These are phyloP conservation scores for Penicillium sp. DNA, from an alignment of 2,329 filamentous ascomycete genomes.

Conservation along the genomic window DNA sequence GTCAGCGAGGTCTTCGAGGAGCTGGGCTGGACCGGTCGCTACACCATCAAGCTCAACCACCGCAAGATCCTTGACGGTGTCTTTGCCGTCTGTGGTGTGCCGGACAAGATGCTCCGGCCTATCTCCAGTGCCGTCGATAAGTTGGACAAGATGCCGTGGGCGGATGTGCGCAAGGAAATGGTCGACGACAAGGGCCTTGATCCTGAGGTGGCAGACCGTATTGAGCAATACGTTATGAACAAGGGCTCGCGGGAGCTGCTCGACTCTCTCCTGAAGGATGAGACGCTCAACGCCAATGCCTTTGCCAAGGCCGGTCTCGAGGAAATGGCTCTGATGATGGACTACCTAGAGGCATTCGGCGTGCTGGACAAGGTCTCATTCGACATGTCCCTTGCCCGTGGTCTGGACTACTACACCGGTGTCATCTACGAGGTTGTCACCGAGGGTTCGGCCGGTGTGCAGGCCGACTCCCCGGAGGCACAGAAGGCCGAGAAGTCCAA, in stretches of 20 bases:
- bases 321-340: constrained; percentile 71
- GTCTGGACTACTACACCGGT: constrained; percentile 86
- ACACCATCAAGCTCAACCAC: constrained; percentile 92
- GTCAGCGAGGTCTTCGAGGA: constrained; percentile 75
- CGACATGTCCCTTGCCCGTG: constrained; percentile 79
- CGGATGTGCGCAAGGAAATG: constrained; percentile 85
- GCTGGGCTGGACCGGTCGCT: constrained; percentile 62
- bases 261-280: constrained; percentile 58
- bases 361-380: constrained; percentile 70
- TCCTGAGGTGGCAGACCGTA: constrained; percentile 69
- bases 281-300: constrained; percentile 59
- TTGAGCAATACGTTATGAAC: constrained; percentile 71
- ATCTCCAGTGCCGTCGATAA: constrained; percentile 95
- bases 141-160: constrained; percentile 85
- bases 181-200: constrained; percentile 79
- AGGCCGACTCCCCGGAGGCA: constrained; percentile 34
- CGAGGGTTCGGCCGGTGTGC: constrained; percentile 57
- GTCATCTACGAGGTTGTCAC: constrained; percentile 85
- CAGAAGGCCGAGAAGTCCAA: constrained; percentile 30
- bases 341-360: constrained; percentile 70
- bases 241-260: constrained; percentile 70
- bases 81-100: constrained; percentile 84
- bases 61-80: constrained; percentile 86
- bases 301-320: constrained; percentile 69
- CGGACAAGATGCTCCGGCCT: constrained; percentile 72